Base-by-base conservation (phyloP, 352 stramenopile genomes). In the Peronospora belbahrii region DNA sequence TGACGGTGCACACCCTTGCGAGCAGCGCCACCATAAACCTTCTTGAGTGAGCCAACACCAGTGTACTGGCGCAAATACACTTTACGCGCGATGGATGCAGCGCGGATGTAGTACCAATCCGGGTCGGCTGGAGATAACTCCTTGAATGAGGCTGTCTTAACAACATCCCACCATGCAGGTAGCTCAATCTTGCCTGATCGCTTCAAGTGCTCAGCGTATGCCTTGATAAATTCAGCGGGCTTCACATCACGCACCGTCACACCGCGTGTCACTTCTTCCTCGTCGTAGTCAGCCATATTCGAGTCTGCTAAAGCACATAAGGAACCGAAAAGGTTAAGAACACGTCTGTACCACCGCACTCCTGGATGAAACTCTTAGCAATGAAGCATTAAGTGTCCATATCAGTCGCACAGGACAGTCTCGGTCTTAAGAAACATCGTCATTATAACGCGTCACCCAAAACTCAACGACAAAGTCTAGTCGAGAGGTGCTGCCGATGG, bases 101-200 rank as follows among this genome's bases (percentile, higher is more conserved):
- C 95, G 57, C 96, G 93, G 60, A 98, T 91, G 82, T 98, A 98
- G 79, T 98, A 99, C 96, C 96, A 99, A 80, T 99, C 96, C 53
- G 95, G 88, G 71, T 97, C 94, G 45, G 95, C 90, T 27, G 96
- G 96, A 39, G 95, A 94, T 62, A 98, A 89, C 74, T 99, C 95
- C 85, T 98, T 98, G 78, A 97, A 96, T 45, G 95, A 83, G 42
- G 74, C 94, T 32, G 96, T 99, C 88, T 99, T 99, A 44, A 98
- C 94, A 49, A 98, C 87, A 63, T 98, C 95, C 64, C 88, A 93
- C 95, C 95, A 98, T 28, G 94, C 92, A 45, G 96, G 96, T 44
- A 98, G 81, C 71, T 98, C 94, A 62, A 99, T 98, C 75, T 98
- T 98, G 64, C 97, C 95, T 33, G 92, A 98, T 65, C 97, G 97